Evolutionary conservation across 345 rosid species (phyloP), one percentile per base, ranked within the genome.

Genomic region (Kandelia obovata): DNA sequence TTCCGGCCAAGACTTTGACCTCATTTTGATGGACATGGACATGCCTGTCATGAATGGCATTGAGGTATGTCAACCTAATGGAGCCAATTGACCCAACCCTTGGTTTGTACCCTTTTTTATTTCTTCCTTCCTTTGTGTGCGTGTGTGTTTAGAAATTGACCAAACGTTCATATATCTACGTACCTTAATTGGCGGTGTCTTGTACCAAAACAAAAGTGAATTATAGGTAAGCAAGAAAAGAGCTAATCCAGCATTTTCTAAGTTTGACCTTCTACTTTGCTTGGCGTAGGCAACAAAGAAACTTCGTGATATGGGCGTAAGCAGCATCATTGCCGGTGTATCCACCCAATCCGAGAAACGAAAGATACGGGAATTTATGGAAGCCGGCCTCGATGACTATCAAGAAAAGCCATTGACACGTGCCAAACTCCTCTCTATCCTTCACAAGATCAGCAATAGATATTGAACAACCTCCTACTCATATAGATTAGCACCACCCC

Each of bases 31-130:
- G 98, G 98, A 92, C 59, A 81, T 79, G 84, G 97, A 92, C 32
- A 93, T 93, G 98, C 98, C 97, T 7, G 11, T 89, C 73, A 86
- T 91, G 96, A 83, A 91, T 51, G 98, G 97, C 71, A 77, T 88
- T 39, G 81, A 87, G 96, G 98, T 90, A 82, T 6, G 6, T 21
- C 3, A 6, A 43, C 5, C 49, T 13, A 43, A 43, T 43, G 19
- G 19, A 43, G 19, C 16, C 49, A 13, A 3, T 15, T 43, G 5
- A 43, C 49, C 49, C 1, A 39, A 10, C 46, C 15, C 3, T n/a
- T 1, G 0, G 0, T 7, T 7, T 7, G 7, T 7, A 7, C 6
- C 1, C 8, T 53, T 8, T 16, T 3, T 6, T 2, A 16, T 61
- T 7, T 4, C 0, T 31, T 61, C 11, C 9, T 60, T 1, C 0